These are phyloP conservation scores for Xylariaceae sp. DNA, from an alignment of 2,329 filamentous ascomycete species.

Conservation along the genomic window DNA sequence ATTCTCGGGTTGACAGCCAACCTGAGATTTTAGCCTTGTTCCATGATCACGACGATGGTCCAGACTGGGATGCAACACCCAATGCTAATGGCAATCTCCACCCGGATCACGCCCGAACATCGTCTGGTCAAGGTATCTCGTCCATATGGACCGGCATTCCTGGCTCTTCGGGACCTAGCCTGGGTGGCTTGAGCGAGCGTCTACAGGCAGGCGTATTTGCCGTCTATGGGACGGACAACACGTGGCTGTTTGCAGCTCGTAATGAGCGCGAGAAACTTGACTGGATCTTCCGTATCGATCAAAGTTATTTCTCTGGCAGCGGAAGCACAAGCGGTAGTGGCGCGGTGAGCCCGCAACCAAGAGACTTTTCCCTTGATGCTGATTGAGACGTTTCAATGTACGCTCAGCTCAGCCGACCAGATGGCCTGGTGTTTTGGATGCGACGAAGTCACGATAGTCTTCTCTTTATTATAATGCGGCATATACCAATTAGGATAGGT, in stretches of 20 bases:
- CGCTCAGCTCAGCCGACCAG: constrained; percentile 12
- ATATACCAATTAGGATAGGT: constrained; percentile 28
- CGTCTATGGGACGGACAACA: constrained; percentile 91
- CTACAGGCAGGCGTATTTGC: constrained; percentile 81
- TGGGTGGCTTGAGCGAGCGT: constrained; percentile 59
- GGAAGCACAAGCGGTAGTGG: constrained; percentile 46
- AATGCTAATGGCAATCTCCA: constrained; percentile 43
- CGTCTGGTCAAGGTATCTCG: constrained; percentile 57
- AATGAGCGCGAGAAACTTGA: constrained; percentile 93
- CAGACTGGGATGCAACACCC: constrained; percentile 18
- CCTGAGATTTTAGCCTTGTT: constrained; percentile 84
- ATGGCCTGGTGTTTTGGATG: constrained; percentile 15
- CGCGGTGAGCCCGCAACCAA: constrained; percentile 42
- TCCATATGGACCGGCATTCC: constrained; percentile 57
- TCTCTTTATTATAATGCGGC: constrained; percentile 26
- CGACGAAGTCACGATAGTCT: constrained; percentile 28
- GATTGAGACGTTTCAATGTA: constrained; percentile 16
- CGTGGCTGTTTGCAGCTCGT: constrained; percentile 88
- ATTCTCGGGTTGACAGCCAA: constrained; percentile 88
- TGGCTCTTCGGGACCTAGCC: constrained; percentile 46
- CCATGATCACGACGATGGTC: constrained; percentile 28
- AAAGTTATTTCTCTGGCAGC: constrained; percentile 63
- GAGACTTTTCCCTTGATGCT: constrained; percentile 24
- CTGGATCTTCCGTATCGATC: constrained; percentile 95
- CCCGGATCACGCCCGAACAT: constrained; percentile 51